Evolutionary conservation across 129 eudicot species (phyloP).

Genomic region (Sambucus nigra): DNA sequence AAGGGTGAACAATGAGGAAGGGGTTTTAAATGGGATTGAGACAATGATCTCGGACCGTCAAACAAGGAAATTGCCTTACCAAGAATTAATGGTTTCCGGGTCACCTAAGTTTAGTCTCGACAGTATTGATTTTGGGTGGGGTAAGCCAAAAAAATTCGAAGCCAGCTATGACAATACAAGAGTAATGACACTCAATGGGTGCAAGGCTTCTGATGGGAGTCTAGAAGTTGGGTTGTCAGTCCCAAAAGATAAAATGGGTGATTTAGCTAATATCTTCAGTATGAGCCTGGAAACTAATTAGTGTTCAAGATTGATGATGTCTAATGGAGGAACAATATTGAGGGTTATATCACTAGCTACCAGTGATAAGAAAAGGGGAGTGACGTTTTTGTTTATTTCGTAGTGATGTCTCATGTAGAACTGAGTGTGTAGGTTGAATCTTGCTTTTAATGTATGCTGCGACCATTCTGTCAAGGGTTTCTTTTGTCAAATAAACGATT

Average conservation of each 20-base stretch:
- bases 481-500: too few species aligned
- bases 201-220: slow-evolving; percentile 8
- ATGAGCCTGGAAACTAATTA: too few species aligned
- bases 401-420: too few species aligned
- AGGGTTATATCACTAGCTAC: too few species aligned
- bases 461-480: too few species aligned
- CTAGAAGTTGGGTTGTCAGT: slow-evolving; percentile 24
- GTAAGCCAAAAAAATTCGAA: slow-evolving; percentile 19
- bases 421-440: too few species aligned
- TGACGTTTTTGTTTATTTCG: too few species aligned
- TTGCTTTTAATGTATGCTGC: too few species aligned
- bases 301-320: too few species aligned
- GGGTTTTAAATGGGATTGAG: slow-evolving; percentile 8
- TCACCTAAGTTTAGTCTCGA: slow-evolving; percentile 22
- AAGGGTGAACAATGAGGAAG: slow-evolving; percentile 4
- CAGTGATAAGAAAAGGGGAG: too few species aligned
- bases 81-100: slow-evolving; percentile 12
- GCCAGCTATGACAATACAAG: background rate
- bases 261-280: slow-evolving; percentile 8
- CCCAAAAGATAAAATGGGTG: slow-evolving; percentile 11
- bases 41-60: background rate
- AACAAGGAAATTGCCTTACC: background rate
- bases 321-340: too few species aligned
- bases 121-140: slow-evolving; percentile 28
- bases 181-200: slow-evolving; percentile 9